Conservation (phyloP, 75 land plant species). For the Azolla pinnata region DNA sequence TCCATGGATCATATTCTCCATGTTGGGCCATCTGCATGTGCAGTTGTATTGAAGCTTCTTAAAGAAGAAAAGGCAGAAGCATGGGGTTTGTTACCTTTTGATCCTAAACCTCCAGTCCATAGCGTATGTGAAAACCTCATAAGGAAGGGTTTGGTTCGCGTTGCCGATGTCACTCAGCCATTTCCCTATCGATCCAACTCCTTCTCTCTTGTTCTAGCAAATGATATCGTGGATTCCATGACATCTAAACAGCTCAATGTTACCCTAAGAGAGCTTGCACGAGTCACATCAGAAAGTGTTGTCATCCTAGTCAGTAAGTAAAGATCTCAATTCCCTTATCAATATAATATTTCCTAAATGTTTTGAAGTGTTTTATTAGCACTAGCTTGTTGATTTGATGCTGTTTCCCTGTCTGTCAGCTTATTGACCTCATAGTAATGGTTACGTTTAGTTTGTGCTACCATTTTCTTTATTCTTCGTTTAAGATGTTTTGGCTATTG, state of each 20-base stretch:
- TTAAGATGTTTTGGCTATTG: neutral
- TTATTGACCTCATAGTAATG: neutral
- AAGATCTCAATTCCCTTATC: neutral
- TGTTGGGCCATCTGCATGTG: constrained; percentile 64
- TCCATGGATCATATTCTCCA: constrained; percentile 57
- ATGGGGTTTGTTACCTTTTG: constrained; percentile 76
- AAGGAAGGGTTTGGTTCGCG: constrained; percentile 59
- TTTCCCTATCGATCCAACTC: constrained; percentile 61
- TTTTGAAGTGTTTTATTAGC: neutral
- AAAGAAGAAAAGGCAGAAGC: constrained; percentile 63
- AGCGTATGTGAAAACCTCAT: constrained; percentile 49
- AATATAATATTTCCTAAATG: neutral
- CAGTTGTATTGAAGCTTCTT: constrained; percentile 46
- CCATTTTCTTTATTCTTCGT: neutral
- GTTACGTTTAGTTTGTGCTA: neutral
- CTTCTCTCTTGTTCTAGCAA: constrained; percentile 58
- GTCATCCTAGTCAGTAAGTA: constrained; percentile 50
- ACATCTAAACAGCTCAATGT: constrained; percentile 54
- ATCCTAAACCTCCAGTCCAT: constrained; percentile 43
- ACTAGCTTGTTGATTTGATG: no score
- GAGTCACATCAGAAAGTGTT: constrained; percentile 49
- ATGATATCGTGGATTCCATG: constrained; percentile 56
- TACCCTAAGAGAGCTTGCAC: constrained; percentile 55
- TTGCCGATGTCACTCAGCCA: constrained; percentile 50
- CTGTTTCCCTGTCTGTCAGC: neutral